Evolutionary conservation across 2,329 filamentous ascomycete species (phyloP).

Genomic region (Elsinoe arachidis): DNA sequence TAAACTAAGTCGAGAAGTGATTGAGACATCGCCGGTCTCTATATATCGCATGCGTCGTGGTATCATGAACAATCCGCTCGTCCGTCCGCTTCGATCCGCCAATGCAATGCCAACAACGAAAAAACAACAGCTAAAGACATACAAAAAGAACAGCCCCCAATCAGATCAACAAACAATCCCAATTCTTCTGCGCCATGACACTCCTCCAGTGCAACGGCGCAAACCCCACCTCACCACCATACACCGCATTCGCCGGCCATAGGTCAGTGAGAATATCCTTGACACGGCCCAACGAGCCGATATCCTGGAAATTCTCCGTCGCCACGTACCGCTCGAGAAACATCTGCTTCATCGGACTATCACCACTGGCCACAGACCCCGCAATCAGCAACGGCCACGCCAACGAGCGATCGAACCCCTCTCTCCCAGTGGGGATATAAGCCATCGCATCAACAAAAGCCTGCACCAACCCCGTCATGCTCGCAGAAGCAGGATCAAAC

Average conservation of each 20-base stretch:
- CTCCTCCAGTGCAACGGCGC: slow-evolving; percentile 88
- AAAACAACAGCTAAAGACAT: neutral
- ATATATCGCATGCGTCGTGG: slow-evolving; percentile 9
- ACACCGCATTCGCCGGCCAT: slow-evolving; percentile 67
- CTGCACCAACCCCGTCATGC: slow-evolving; percentile 67
- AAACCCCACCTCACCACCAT: slow-evolving; percentile 37
- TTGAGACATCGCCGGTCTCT: neutral
- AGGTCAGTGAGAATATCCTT: slow-evolving; percentile 69
- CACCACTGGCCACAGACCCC: slow-evolving; percentile 65
- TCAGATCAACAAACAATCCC: slow-evolving; percentile 86
- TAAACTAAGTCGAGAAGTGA: neutral
- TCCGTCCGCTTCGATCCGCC: neutral
- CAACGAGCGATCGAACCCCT: slow-evolving; percentile 81
- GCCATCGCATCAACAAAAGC: slow-evolving; percentile 69
- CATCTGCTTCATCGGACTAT: slow-evolving; percentile 66
- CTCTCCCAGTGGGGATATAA: slow-evolving; percentile 70
- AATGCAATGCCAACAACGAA: neutral
- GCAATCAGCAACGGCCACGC: slow-evolving; percentile 90
- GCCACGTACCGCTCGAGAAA: slow-evolving; percentile 66
- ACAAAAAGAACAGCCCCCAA: slow-evolving; percentile 10
- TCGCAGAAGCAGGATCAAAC: slow-evolving; percentile 65
- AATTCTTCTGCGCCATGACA: slow-evolving; percentile 81
- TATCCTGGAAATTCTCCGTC: slow-evolving; percentile 67
- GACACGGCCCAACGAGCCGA: slow-evolving; percentile 81
- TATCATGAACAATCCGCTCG: slow-evolving; percentile 2